phyloP scores from a whole-genome alignment of 768 basidiomycete species.

The Flagelloscypha sp. region DNA sequence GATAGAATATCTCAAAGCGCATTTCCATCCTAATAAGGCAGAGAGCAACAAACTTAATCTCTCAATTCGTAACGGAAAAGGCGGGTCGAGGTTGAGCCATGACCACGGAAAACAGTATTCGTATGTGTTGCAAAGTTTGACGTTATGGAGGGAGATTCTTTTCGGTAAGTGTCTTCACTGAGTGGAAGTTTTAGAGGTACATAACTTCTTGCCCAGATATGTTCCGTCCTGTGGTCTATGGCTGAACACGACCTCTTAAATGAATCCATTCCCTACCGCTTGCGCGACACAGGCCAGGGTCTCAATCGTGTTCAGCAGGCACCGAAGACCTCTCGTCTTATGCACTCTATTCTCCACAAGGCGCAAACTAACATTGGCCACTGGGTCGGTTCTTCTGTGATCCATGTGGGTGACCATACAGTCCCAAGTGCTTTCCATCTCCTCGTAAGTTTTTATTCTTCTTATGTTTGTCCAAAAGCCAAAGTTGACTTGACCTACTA shows the following conservation, averaged over 20 bases:
- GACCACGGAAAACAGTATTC: slow-evolving; percentile 81
- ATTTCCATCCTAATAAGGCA: slow-evolving; percentile 68
- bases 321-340: slow-evolving; percentile 84
- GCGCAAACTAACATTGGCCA: slow-evolving; percentile 73
- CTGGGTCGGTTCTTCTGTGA: slow-evolving; percentile 82
- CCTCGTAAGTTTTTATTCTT: slow-evolving; percentile 45
- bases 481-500: not conserved
- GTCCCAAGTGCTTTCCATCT: slow-evolving; percentile 82
- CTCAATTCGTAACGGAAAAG: slow-evolving; percentile 74
- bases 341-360: slow-evolving; percentile 80
- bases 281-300: slow-evolving; percentile 87
- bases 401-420: slow-evolving; percentile 86
- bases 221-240: slow-evolving; percentile 80
- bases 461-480: not conserved
- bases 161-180: slow-evolving; percentile 43
- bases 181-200: not conserved
- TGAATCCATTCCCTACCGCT: slow-evolving; percentile 63
- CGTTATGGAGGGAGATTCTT: slow-evolving; percentile 79
- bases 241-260: slow-evolving; percentile 79
- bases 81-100: slow-evolving; percentile 74
- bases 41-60: slow-evolving; percentile 58
- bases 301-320: slow-evolving; percentile 82
- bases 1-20: slow-evolving; percentile 66
- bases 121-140: slow-evolving; percentile 80
- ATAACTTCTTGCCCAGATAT: slow-evolving; percentile 45